These are phyloP conservation scores for Cryptosporidium tyzzeri DNA, from an alignment of 169 alveolate species.

Conservation along the genomic window DNA sequence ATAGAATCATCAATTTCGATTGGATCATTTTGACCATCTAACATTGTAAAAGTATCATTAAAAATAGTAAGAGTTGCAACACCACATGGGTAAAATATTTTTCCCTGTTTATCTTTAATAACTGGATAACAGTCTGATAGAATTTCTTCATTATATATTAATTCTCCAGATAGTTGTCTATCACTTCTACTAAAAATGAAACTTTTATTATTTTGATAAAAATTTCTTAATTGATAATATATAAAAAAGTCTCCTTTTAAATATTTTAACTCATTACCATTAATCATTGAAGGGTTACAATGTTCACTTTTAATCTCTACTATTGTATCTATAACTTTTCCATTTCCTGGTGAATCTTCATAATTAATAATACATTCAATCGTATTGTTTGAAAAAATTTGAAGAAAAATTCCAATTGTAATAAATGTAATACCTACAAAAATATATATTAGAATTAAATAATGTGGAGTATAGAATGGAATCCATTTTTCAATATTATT, in stretches of 20 bases:
- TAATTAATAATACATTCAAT: constrained; percentile 52
- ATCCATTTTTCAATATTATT: constrained; percentile 28
- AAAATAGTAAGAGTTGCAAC: constrained; percentile 81
- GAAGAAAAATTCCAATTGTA: constrained; percentile 33
- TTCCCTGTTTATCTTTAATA: constrained; percentile 79
- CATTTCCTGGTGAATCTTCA: constrained; percentile 65
- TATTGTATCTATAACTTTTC: constrained; percentile 6
- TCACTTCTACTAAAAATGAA: constrained; percentile 79
- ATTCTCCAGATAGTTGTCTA: constrained; percentile 81
- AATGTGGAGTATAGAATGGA: constrained; percentile 52
- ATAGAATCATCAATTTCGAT: constrained; percentile 82
- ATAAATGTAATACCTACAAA: constrained; percentile 24
- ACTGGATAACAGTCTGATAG: constrained; percentile 79
- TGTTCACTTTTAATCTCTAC: constrained; percentile 30
- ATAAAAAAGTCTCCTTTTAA: constrained; percentile 32
- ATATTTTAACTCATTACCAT: constrained; percentile 10
- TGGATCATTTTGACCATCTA: constrained; percentile 74
- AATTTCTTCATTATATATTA: constrained; percentile 33
- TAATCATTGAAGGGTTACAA: constrained; percentile 57
- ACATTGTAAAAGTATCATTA: constrained; percentile 80
- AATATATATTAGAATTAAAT: constrained; percentile 18
- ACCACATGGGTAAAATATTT: constrained; percentile 83
- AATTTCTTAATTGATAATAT: constrained; percentile 81
- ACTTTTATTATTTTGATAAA: constrained; percentile 83
- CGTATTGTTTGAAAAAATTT: background rate